Conservation (phyloP, 768 basidiomycete genomes). For the Tephrocybe rancida region DNA sequence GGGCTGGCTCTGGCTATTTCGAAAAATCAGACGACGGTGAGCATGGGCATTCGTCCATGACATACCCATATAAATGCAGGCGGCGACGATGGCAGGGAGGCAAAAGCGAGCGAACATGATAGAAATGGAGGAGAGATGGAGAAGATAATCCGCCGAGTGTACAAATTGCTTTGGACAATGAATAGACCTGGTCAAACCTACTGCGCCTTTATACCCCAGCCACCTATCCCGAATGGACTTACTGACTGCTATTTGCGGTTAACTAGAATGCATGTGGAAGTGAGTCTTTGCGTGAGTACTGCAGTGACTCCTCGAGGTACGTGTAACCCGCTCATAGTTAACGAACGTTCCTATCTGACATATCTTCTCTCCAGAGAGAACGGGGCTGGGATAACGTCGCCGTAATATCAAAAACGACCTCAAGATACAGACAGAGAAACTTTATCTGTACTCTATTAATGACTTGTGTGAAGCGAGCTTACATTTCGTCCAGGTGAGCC, state of each 20-base stretch:
- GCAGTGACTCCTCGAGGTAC: neutral
- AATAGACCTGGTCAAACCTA: neutral
- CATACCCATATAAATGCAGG: slow-evolving; percentile 15
- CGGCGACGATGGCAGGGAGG: slow-evolving; percentile 8
- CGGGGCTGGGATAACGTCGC: neutral
- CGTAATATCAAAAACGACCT: no score
- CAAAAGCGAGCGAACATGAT: slow-evolving; percentile 17
- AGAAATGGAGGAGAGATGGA: neutral
- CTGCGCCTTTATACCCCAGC: slow-evolving; percentile 5
- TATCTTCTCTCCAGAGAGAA: neutral
- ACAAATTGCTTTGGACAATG: slow-evolving; percentile 16
- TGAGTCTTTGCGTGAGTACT: neutral
- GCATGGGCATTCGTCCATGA: neutral
- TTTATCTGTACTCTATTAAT: no score
- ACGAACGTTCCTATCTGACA: neutral
- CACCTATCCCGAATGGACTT: neutral
- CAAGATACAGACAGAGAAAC: no score
- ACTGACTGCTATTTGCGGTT: neutral
- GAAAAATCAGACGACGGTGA: neutral
- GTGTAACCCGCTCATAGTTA: no score
- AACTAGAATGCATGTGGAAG: no score
- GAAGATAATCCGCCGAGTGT: neutral
- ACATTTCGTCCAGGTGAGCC: no score
- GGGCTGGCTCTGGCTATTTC: slow-evolving; percentile 8
- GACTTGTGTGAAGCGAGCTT: no score